These are phyloP conservation scores for Thelonectria blattea DNA, from an alignment of 2,329 filamentous ascomycete species.

Conservation along the genomic window DNA sequence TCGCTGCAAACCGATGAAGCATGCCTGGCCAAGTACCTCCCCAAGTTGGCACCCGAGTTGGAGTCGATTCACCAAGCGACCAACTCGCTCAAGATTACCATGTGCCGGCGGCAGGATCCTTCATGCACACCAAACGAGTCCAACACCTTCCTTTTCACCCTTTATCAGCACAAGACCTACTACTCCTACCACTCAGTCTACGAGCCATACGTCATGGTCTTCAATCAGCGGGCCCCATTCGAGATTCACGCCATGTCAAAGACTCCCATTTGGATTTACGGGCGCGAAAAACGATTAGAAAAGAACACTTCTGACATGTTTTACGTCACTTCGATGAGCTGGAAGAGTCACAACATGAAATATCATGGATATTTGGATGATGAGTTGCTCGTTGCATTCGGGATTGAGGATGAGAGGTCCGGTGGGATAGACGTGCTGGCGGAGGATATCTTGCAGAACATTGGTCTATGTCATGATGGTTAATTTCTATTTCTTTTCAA, in stretches of 20 bases:
- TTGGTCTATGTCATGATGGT: constrained; percentile 30
- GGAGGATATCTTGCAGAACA: constrained; percentile 53
- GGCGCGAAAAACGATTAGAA: constrained; percentile 46
- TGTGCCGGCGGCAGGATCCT: constrained; percentile 56
- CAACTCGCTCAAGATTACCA: constrained; percentile 62
- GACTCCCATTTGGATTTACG: constrained; percentile 62
- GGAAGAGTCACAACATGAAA: constrained; percentile 53
- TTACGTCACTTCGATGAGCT: constrained; percentile 63
- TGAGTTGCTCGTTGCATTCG: constrained; percentile 60
- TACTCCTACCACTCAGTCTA: constrained; percentile 57
- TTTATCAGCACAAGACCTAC: constrained; percentile 62
- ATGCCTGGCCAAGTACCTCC: constrained; percentile 56
- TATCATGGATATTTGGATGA: constrained; percentile 66
- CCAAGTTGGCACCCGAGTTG: constrained; percentile 41
- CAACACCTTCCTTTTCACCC: constrained; percentile 61
- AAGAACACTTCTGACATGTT: constrained; percentile 57
- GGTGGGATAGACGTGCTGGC: constrained; percentile 59
- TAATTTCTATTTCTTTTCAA: no score
- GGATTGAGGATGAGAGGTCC: constrained; percentile 57
- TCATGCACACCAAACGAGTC: constrained; percentile 47
- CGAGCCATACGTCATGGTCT: constrained; percentile 62
- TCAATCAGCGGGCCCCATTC: constrained; percentile 55
- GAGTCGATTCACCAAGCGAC: constrained; percentile 65
- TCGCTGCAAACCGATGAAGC: constrained; percentile 46
- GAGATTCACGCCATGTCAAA: constrained; percentile 55